Base-by-base conservation (phyloP, 2,329 filamentous ascomycete genomes). In the Polychaeton citri region DNA sequence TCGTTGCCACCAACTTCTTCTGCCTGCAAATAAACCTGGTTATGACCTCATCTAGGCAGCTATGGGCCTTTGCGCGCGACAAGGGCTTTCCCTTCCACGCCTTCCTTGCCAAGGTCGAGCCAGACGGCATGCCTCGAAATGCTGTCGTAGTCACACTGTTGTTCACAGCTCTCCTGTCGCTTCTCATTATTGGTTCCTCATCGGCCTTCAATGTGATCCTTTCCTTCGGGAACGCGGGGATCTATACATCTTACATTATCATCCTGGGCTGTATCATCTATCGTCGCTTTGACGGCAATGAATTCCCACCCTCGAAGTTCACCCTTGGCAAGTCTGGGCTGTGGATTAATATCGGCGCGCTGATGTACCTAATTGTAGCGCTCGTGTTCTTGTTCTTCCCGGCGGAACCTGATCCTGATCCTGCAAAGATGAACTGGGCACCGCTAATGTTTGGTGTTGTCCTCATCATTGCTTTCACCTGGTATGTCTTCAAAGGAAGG, bases 191-290 rank as follows among this genome's bases (percentile, higher is more conserved):
- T 30, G 57, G 55, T 24, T 52, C 51, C 20, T 61, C 58, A 15
- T 56, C 58, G n/a, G 61, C 58, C 7, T 57, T 67, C 38, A 55
- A 59, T 41, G 60, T 60, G 30, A 61, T 63, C 31, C 54, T 64
- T 19, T 59, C 61, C 4, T 50, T 65, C 15, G 56, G 52, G 4
- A 40, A 41, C 17, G 42, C 42, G 12, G 44, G 41, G 8, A 41
- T 52, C 24, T 44, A 47, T 38, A 43, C 43, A 28, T 44, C 43
- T 31, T 51, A 50, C 38, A 24, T 51, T 19, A 37, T 44, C 15
- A 33, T 44, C 28, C 48, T 52, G 32, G 32, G 35, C 24, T 48
- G 42, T 13, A 40, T 52, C 13, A 33, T 48, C 5, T 39, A 38
- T 2, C 46, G 45, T 32, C 37, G 46, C 4, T 30, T 49, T 20